Evolutionary conservation across 306 rosid genomes (phyloP), one percentile per base, ranked within the genome.

Genomic region (Rubus idaeus): DNA sequence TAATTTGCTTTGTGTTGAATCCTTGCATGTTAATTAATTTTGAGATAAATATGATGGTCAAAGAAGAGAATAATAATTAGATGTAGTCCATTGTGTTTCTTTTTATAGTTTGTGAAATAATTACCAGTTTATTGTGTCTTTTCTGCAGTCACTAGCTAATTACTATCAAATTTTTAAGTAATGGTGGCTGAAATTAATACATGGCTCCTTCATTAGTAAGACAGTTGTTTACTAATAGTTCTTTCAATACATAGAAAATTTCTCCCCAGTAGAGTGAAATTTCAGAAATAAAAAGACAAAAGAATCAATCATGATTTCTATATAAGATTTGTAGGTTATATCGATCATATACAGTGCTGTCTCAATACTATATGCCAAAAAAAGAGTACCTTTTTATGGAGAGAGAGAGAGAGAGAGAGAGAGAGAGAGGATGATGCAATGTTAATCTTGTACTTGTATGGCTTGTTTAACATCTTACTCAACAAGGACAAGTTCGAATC

Each of bases 401-500:
- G 14, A 39, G 50, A n/a, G 41, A 23, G 4, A 23, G 26, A 23
- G 26, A 23, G 26, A 23, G 26, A 23, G 35, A 30, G 35, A 30
- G 35, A 30, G 35, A 30, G 35, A 30, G 35, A 30, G 14, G 51
- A 18, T 42, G 75, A 40, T 72, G 39, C 75, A 40, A 51, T 51
- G 42, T 39, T 62, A 30, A 17, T 26, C 17, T 42, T 74, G 69
- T 9, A 3, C 77, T 44, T 10, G 65, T 13, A 8, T 56, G 35
- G 64, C 20, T 17, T 23, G 23, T 23, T 57, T 56, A 23, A 42
- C 67, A 57, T 73, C 26, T 26, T 45, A 60, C 18, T 20, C 58
- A 23, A 44, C 58, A 45, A 45, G 39, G 70, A 61, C 78, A 17
- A 5, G 35, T 26, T 35, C 46, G 78, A 74, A 74, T 74, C 78